Evolutionary conservation across 176 grass and related monocot species (phyloP), one percentile per base, ranked within the genome.

Genomic region (Musa acuminata): DNA sequence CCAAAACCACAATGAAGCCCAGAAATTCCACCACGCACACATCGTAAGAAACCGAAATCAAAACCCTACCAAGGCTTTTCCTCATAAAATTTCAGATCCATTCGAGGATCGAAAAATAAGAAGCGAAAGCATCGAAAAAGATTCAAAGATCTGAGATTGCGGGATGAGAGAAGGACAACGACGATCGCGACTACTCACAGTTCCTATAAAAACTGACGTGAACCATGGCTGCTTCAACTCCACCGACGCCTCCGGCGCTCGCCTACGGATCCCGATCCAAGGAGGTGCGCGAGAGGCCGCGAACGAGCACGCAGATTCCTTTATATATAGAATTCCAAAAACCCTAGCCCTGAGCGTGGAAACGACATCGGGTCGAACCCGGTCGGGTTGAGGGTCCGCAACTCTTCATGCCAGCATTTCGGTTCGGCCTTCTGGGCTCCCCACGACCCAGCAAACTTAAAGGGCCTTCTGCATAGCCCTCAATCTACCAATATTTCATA

Each of bases 201-300:
- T 89, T 89, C 49, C 83, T 80, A 25, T 89, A 86, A 80, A 89
- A 83, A 72, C 2, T 83, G 68, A 89, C 87, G 77, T 79, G 83
- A 64, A 89, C 87, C 84, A 96, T 79, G 59, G 79, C 60, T 57
- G 77, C 24, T 69, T 25, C 35, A 25, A 25, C 22, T 75, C 23
- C 54, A 3, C 17, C 68, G 72, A 57, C 53, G 59, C 52, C 69
- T 14, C 71, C 9, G 13, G 49, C 69, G n/a, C 51, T 71, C 51
- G 63, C 71, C 62, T 14, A 16, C 71, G 13, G 48, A 29, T 3
- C 12, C 11, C 54, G 21, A 66, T 27, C 14, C 49, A 65, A 26
- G 9, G n/a, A 48, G 77, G 85, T 43, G 70, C 53, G 21, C 74
- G 13, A 17, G 14, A 53, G 51, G 76, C 11, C 64, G 49, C 49